Base-by-base conservation (phyloP, 2,329 filamentous ascomycete genomes). In the Colletotrichum plurivorum region DNA sequence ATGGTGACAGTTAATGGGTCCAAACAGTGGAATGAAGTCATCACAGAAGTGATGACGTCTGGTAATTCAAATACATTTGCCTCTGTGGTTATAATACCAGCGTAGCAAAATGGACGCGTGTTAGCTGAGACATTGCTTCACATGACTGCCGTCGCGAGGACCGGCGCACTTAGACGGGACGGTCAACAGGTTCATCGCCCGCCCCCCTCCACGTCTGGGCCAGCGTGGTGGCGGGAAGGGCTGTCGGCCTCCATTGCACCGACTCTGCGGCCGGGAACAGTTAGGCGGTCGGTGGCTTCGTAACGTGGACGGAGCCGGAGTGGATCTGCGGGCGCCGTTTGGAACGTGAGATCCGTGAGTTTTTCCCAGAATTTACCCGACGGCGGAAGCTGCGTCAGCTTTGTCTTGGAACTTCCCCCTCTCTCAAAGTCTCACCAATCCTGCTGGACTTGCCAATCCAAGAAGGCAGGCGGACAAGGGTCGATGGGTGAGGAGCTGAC, bases 241-340 rank as follows among this genome's bases (percentile, higher is more conserved):
- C 41, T n/a, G 15, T 5, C 41, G 41, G 41, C 41, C 15, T 36
- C 13, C 41, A 15, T 43, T 43, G 41, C 41, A 43, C 13, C 41
- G 16, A 43, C 41, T n/a, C 41, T 15, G 41, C 16, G 13, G 12
- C 41, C 41, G 41, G 16, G 31, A 36, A 10, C 8, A 36, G 31
- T 36, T 12, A 36, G 31, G 27, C 27, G 27, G 31, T 36, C 31
- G 31, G 31, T 36, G 31, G 8, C 31, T 36, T 10, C 31, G 8
- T 36, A n/a, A 43, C 41, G 13, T 56, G 20, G 39, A 43, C 53
- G 56, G 56, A 59, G 56, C 56, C 56, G 56, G 45, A 51, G 56
- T 49, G 56, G 56, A 39, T 12, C 56, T n/a, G 5, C 13, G 15
- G 9, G 9, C 41, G 41, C 41, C 41, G 41, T 43, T 36, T 36